Evolutionary conservation across 495 filamentous ascomycete genomes (phyloP), one percentile per base, ranked within the genome.

Genomic region (Podospora fimiseda): DNA sequence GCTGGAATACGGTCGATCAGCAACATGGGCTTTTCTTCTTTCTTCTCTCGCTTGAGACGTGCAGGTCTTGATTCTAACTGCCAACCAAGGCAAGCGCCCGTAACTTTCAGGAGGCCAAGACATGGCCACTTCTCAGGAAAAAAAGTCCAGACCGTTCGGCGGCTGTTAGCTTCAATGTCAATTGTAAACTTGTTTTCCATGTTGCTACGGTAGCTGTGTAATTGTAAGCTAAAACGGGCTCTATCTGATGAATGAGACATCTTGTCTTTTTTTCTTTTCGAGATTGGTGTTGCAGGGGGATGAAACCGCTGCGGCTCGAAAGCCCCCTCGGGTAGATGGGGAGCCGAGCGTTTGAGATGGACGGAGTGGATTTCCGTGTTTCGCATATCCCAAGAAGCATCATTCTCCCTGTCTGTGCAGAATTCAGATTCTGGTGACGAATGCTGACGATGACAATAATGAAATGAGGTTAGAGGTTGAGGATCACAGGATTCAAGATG

Each of bases 221-320:
- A 41, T n/a, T 18, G n/a, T n/a, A n/a, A 14, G 4, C 48, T 51
- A 52, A 50, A 58, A 39, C 33, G 16, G 41, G 58, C 41, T 48
- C 52, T 45, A 53, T 38, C 30, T 40, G 48, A 21, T 43, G 48
- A 50, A 33, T 41, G 50, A 43, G 13, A 18, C 39, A n/a, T n/a
- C 6, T 41, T 41, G 39, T 6, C 16, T 18, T 4, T 14, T 41
- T 4, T 5, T 7, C 11, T 20, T 18, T 39, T 46, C 46, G 16
- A 22, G 18, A 61, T 55, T 18, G 24, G 21, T n/a, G n/a, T n/a
- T 9, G 38, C 62, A 51, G 43, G 60, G 58, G 55, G 41, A 20
- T 65, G 64, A 67, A 67, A 65, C 62, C 48, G 58, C 43, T 51
- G 23, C 9, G 51, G 45, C 21, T 57, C 58, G 50, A 42, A 14